A percentile compares a stretch with the other conserved stretches of the same genome.
Evolutionary conservation across 441 rosid genomes (phyloP).

Genomic region (Sinapis alba): DNA sequence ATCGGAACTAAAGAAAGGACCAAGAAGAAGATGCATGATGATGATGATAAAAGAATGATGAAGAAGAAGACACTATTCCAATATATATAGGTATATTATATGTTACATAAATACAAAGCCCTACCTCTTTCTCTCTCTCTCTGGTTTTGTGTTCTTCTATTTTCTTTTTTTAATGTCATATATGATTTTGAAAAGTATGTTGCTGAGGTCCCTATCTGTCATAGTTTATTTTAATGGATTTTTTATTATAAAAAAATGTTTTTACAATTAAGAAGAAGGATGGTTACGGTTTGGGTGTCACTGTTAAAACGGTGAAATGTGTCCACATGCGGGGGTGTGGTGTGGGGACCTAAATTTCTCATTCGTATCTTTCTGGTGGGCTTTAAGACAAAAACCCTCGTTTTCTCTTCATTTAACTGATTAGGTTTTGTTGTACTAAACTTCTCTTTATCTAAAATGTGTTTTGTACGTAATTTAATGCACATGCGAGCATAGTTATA

Average conservation of each 20-base stretch:
- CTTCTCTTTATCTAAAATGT: background rate
- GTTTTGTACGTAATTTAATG: background rate
- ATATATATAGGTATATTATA: background rate
- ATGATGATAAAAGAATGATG: constrained; percentile 32
- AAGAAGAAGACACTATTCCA: constrained; percentile 36
- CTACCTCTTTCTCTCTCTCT: constrained; percentile 9
- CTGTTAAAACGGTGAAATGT: constrained; percentile 46
- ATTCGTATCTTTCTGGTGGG: constrained; percentile 40
- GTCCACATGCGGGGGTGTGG: constrained; percentile 42
- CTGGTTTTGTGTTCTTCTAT: constrained; percentile 27
- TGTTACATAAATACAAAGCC: constrained; percentile 32
- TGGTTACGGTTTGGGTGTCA: constrained; percentile 44
- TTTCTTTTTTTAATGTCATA: constrained; percentile 23
- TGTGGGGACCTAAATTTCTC: constrained; percentile 33
- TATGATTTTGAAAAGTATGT: constrained; percentile 39
- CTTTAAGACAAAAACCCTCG: constrained; percentile 46
- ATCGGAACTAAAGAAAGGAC: constrained; percentile 38
- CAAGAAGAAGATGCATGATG: constrained; percentile 40
- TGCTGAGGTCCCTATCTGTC: constrained; percentile 25
- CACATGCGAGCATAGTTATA: no score
- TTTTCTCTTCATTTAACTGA: constrained; percentile 39
- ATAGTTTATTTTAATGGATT: background rate
- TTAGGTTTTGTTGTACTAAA: constrained; percentile 40
- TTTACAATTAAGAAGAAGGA: constrained; percentile 28
- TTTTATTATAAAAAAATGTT: background rate